phyloP scores from a whole-genome alignment of 2,329 filamentous ascomycete species.

The Eurotiales sp. region DNA sequence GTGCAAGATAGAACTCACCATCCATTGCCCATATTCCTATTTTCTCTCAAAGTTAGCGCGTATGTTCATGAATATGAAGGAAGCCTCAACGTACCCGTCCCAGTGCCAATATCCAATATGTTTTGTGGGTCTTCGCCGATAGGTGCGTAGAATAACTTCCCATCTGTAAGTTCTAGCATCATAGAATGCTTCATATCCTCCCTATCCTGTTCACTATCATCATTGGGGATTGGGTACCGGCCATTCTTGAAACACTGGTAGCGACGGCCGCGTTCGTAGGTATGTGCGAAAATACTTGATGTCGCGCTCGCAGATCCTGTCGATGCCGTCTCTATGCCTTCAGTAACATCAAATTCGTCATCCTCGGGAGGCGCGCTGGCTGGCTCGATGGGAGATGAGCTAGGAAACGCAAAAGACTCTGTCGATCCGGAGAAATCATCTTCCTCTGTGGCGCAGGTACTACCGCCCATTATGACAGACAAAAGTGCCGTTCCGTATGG shows the following conservation, averaged over 20 bases:
- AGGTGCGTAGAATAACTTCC: conserved; percentile 10
- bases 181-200: conserved; percentile 15
- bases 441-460: background rate
- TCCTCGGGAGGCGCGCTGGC: conserved; percentile 5
- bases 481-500: background rate
- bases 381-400: background rate
- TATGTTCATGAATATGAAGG: conserved; percentile 19
- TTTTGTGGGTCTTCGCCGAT: conserved; percentile 7
- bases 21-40: conserved; percentile 13
- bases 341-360: conserved; percentile 10
- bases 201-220: conserved; percentile 14
- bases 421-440: background rate
- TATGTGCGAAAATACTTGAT: conserved; percentile 12
- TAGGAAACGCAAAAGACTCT: background rate
- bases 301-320: conserved; percentile 8
- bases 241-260: conserved; percentile 15
- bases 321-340: conserved; percentile 3
- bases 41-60: background rate
- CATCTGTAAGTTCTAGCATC: conserved; percentile 15
- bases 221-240: conserved; percentile 14
- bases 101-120: conserved; percentile 15
- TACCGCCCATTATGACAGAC: background rate
- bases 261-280: conserved; percentile 10
- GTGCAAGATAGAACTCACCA: conserved; percentile 1
- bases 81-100: conserved; percentile 25